Percentiles rank a stretch among this genome's conserved stretches.
Conservation (phyloP, 345 rosid species). For the Eucalyptus viminalis region DNA sequence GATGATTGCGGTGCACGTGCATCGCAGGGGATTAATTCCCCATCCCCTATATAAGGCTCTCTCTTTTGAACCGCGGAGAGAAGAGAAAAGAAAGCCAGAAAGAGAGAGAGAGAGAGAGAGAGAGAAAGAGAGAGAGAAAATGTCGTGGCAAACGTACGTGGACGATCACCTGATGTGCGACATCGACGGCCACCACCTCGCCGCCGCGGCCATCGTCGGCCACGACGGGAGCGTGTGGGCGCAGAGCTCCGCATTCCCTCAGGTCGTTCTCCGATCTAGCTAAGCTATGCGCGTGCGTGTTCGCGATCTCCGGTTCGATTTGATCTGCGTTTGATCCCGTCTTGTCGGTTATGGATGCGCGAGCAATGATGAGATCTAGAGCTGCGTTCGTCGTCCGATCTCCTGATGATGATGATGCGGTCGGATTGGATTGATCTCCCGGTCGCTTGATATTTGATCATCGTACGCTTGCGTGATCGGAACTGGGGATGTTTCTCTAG, state of each 20-base stretch:
- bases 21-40: neutral
- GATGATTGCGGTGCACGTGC: neutral
- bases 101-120: neutral
- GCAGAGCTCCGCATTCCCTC: slow-evolving; percentile 28
- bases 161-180: slow-evolving; percentile 41
- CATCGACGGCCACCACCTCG: slow-evolving; percentile 21
- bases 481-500: neutral
- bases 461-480: neutral
- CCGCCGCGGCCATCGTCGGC: slow-evolving; percentile 30
- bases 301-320: neutral
- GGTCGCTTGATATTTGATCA: neutral
- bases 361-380: neutral
- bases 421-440: neutral
- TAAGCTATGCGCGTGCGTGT: too few species aligned
- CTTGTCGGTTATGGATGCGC: neutral
- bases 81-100: neutral
- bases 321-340: neutral
- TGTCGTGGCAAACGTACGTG: slow-evolving; percentile 47
- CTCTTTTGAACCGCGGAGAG: slow-evolving; percentile 5
- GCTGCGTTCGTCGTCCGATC: neutral
- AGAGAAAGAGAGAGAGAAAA: neutral
- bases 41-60: slow-evolving; percentile 4
- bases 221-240: too few species aligned
- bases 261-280: neutral
- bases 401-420: neutral